Conservation (phyloP, 2,329 filamentous ascomycete species). For the Teratosphaeriaceae sp. region DNA sequence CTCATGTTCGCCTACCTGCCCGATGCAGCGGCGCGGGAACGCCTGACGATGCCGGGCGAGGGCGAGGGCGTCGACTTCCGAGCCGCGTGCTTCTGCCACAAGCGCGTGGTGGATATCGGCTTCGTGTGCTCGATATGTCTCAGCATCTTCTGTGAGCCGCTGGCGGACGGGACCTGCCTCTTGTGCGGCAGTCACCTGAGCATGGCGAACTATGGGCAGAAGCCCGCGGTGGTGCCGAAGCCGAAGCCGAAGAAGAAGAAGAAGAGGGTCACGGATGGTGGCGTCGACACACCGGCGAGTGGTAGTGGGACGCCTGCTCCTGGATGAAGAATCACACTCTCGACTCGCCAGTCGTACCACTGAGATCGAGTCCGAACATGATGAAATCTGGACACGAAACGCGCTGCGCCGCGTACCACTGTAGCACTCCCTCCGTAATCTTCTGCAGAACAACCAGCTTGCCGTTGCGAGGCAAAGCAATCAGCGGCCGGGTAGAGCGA, state of each 20-base stretch:
- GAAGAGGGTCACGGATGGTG: slow-evolving; percentile 42
- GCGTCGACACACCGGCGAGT: slow-evolving; percentile 23
- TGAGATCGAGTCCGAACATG: no score
- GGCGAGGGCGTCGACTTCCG: slow-evolving; percentile 89
- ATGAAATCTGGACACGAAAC: no score
- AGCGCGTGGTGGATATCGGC: slow-evolving; percentile 81
- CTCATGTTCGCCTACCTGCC: slow-evolving; percentile 89
- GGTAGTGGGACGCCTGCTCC: slow-evolving; percentile 24
- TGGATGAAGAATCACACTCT: no score
- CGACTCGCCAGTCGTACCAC: no score
- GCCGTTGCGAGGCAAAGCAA: no score
- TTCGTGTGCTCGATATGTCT: slow-evolving; percentile 96
- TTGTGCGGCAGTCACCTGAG: slow-evolving; percentile 75
- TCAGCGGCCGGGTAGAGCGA: no score
- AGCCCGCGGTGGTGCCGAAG: slow-evolving; percentile 65
- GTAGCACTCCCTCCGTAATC: no score
- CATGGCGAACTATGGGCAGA: slow-evolving; percentile 68
- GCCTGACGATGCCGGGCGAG: slow-evolving; percentile 66
- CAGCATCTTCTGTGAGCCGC: slow-evolving; percentile 76
- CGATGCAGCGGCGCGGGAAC: slow-evolving; percentile 55
- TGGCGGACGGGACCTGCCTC: slow-evolving; percentile 62
- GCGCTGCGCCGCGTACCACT: no score
- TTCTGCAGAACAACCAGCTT: no score
- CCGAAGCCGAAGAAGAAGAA: slow-evolving; percentile 61
- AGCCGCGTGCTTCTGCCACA: slow-evolving; percentile 97